Conservation (phyloP, 1,284 basidiomycete genomes). For the Apiotrichum gracile region DNA sequence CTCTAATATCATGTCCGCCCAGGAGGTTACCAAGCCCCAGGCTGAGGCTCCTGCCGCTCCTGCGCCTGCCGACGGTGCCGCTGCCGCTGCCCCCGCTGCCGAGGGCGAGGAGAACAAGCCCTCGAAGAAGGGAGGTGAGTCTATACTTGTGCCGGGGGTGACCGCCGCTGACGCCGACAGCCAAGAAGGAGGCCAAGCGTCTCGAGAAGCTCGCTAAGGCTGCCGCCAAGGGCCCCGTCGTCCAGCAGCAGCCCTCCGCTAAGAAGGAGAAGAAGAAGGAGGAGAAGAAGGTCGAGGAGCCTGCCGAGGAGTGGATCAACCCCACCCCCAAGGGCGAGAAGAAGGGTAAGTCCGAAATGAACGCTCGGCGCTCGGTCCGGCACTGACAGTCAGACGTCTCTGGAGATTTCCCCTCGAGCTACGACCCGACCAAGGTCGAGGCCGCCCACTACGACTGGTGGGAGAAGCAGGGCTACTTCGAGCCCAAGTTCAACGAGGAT, state of each 20-base stretch:
- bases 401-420: slow-evolving; percentile 63
- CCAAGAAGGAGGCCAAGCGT: slow-evolving; percentile 66
- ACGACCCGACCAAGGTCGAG: slow-evolving; percentile 93
- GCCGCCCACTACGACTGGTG: slow-evolving; percentile 99
- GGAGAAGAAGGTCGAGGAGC: slow-evolving; percentile 57
- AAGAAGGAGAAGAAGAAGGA: slow-evolving; percentile 71
- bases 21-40: slow-evolving; percentile 27
- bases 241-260: slow-evolving; percentile 47
- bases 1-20: slow-evolving; percentile 20
- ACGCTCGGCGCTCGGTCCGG: too few species aligned
- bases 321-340: slow-evolving; percentile 80
- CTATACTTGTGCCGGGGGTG: too few species aligned
- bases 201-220: slow-evolving; percentile 57
- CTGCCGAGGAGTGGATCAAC: slow-evolving; percentile 65
- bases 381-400: slow-evolving; percentile 63
- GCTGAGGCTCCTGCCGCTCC: slow-evolving; percentile 25
- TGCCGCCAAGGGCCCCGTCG: slow-evolving; percentile 52
- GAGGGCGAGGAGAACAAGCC: slow-evolving; percentile 16
- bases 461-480: slow-evolving; percentile 83
- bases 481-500: slow-evolving; percentile 62
- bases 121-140: slow-evolving; percentile 40
- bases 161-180: slow-evolving; percentile 17
- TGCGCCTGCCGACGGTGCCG: slow-evolving; percentile 4
- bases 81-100: slow-evolving; percentile 9
- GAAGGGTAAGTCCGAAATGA: slow-evolving; percentile 58